phyloP scores from a whole-genome alignment of 306 rosid species.

The Albizia julibrissin region DNA sequence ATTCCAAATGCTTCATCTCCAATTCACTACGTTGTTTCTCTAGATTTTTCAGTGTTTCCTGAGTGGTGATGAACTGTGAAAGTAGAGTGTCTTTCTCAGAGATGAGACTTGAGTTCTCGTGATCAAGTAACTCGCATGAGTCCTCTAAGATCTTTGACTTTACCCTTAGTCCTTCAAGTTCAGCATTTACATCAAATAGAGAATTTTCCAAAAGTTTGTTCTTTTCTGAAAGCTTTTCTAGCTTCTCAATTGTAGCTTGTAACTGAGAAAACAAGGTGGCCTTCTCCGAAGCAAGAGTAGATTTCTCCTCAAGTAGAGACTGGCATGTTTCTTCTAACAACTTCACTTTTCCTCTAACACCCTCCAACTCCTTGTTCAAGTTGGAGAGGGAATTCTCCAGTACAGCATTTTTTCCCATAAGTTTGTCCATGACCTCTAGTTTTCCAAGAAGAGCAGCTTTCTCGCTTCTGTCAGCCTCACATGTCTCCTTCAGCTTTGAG shows the following conservation, averaged over 20 bases:
- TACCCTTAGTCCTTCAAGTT: slow-evolving; percentile 71
- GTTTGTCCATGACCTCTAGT: slow-evolving; percentile 71
- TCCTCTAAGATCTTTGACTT: slow-evolving; percentile 68
- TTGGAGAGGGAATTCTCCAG: slow-evolving; percentile 83
- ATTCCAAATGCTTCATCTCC: slow-evolving; percentile 47
- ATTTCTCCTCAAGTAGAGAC: slow-evolving; percentile 65
- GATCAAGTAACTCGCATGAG: slow-evolving; percentile 53
- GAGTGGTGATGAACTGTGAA: slow-evolving; percentile 58
- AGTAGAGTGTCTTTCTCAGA: slow-evolving; percentile 67
- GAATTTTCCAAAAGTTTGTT: slow-evolving; percentile 83
- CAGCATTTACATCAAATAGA: slow-evolving; percentile 72
- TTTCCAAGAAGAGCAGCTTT: slow-evolving; percentile 68
- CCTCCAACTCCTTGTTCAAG: slow-evolving; percentile 73
- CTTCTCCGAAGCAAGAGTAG: slow-evolving; percentile 69
- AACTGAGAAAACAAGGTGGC: slow-evolving; percentile 68
- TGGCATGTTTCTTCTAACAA: slow-evolving; percentile 70
- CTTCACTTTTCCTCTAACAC: slow-evolving; percentile 63
- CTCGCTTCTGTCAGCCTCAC: slow-evolving; percentile 59
- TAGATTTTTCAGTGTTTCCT: slow-evolving; percentile 55
- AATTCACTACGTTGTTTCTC: slow-evolving; percentile 52
- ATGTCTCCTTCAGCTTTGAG: slow-evolving; percentile 61
- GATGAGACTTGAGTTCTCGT: slow-evolving; percentile 66
- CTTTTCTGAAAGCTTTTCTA: slow-evolving; percentile 67
- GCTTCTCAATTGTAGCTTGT: slow-evolving; percentile 55
- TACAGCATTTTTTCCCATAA: slow-evolving; percentile 68